Evolutionary conservation across 805 yeast genomes (phyloP), one percentile per base, ranked within the genome.

Genomic region (Yamadazyma sp.): DNA sequence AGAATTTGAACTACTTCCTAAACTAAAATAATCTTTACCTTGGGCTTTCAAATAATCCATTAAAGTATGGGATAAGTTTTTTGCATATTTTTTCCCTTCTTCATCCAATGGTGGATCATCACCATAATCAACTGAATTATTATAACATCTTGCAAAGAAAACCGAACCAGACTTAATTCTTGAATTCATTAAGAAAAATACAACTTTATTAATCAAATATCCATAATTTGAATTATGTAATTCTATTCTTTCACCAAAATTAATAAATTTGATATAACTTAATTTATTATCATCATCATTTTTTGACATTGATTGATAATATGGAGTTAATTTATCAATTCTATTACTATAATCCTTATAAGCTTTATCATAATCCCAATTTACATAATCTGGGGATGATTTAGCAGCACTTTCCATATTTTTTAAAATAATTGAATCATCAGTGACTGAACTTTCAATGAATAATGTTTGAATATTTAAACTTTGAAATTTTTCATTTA

Each of bases 151-250:
- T 1, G 98, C 96, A 64, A 93, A 88, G 58, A 80, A 93, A n/a
- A 93, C 86, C 19, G 89, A 79, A 0, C 98, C 97, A 33, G 78
- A 71, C 55, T 87, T 86, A 52, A 87, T 83, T 47, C 91, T 76
- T 9, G 93, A 73, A 62, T 93, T 93, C 87, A 93, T 86, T 55
- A 93, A 69, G 58, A 86, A 93, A 57, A 86, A 87, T 17, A 93
- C 88, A 33, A 93, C 93, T 53, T 93, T 83, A 55, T 91, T 87
- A 40, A 87, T 80, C 56, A 93, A 70, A 57, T 91, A 93, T 12
- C 96, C 97, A 50, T 86, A 77, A 45, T 83, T 82, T 26, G 89
- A 80, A 52, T 85, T 78, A 61, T 86, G 84, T 40, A 89, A 74
- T 29, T 84, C 79, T 38, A 91, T 71, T 44, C 83, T 64, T 55